Evolutionary conservation across 805 yeast genomes (phyloP), one percentile per base, ranked within the genome.

Genomic region (Candida succiphila): DNA sequence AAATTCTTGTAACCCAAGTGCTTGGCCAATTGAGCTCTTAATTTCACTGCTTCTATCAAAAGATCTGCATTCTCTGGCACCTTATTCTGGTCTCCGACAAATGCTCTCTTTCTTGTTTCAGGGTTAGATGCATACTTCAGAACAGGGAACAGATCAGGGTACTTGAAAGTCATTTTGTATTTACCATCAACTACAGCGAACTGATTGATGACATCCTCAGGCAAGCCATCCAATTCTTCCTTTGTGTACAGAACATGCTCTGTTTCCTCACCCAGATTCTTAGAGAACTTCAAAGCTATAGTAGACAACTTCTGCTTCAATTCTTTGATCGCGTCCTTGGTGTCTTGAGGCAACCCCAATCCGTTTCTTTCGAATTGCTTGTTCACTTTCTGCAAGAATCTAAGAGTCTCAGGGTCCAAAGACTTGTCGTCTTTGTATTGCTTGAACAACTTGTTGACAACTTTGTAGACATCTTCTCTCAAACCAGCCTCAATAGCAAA

Each of bases 71-170:
- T 85, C 39, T 68, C 70, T 8, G 78, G 70, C 29, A 68, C 73
- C 46, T 81, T 78, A 51, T 74, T 72, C 52, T 78, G 85, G 52
- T 78, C 79, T 20, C 78, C 86, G 29, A 70, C 46, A 44, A 65
- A 78, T 2, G 86, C 85, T 10, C 54, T 49, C 48, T 72, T 75
- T 58, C 95, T 72, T 3, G 92, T 81, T 16, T 68, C 69, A 28
- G 75, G 67, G 41, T 58, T 58, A 36, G 66, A 63, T 28, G 94
- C 88, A 52, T 75, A 75, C 51, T 81, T 80, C 54, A 82, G 55
- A n/a, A 80, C 79, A 2, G 94, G 94, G 40, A 78, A 61, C 31
- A 79, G 54, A 49, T 84, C 94, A 1, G 94, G 92, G 47, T 80
- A 81, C 54, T 85, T 83, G 61, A 72, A 82, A 2, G 92, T 79